Evolutionary conservation across 2,329 filamentous ascomycete species (phyloP), one percentile per base, ranked within the genome.

Genomic region (Sporothrix protearum): DNA sequence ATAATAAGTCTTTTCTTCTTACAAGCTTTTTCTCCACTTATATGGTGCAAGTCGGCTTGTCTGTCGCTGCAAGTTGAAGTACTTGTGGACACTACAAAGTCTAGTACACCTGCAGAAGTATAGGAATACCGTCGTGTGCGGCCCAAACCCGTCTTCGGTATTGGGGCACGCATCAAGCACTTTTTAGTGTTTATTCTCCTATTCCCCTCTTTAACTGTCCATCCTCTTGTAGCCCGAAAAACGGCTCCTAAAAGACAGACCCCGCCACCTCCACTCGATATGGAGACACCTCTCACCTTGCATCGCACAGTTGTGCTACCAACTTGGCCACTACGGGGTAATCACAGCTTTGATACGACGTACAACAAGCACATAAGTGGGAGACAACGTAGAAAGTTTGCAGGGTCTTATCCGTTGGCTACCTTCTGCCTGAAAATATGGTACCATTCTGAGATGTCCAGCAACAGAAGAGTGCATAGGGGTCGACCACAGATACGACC

Each of bases 1-100:
- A 33, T 6, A 39, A 42, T 22, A 12, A 5, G 10, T 16, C 33
- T 42, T 22, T 59, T 28, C n/a, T 42, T 28, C 36, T 25, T 22
- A 64, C 59, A 45, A 45, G 59, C 59, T 57, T 57, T 57, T 64
- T 12, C 59, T 22, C 59, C 36, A 42, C 36, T 64, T 39, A 25
- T 12, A 42, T 16, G 10, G n/a, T 14, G 25, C 22, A 42, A 6
- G n/a, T 14, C 22, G 12, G 22, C 53, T 57, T 57, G 53, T n/a
- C n/a, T 53, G n/a, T n/a, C 6, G 49, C 39, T 42, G 39, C 9
- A 42, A 42, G 49, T 53, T 22, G 22, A 53, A 12, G n/a, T 10
- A 0, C 8, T 10, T 25, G 49, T 53, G 49, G 49, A 8, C 49
- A 53, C 49, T 53, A n/a, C n/a, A n/a, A 53, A 25, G 22, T 25